A percentile compares a stretch with the other conserved stretches of the same genome.
Evolutionary conservation across 768 basidiomycete genomes (phyloP).

Genomic region (Rhodosporidiobolus sp.): DNA sequence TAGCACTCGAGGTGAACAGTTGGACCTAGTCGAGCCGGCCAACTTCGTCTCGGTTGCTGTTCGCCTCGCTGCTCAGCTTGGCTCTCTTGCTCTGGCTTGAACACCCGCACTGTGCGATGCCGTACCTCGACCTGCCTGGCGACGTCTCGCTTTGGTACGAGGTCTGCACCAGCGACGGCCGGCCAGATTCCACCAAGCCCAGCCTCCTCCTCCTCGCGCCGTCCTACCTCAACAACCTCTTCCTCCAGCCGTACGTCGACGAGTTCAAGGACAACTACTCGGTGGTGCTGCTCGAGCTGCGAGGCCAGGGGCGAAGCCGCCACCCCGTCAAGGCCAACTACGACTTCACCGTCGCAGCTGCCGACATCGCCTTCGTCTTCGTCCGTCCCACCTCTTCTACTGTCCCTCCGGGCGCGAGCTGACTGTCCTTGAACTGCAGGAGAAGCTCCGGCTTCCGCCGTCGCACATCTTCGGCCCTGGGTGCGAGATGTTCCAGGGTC

Average conservation of each 20-base stretch:
- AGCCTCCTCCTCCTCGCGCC: conserved; percentile 22
- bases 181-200: not conserved
- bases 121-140: conserved; percentile 1
- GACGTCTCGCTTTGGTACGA: conserved; percentile 28
- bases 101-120: not conserved
- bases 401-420: not conserved
- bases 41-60: too few species aligned
- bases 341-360: conserved; percentile 2
- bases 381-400: not conserved
- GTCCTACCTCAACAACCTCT: conserved; percentile 1
- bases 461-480: conserved; percentile 27
- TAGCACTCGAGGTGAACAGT: too few species aligned
- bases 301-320: conserved; percentile 3
- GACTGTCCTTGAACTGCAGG: not conserved
- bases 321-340: not conserved
- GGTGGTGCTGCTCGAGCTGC: conserved; percentile 4
- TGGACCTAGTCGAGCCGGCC: too few species aligned
- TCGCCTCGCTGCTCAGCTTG: too few species aligned
- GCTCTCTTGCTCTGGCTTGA: too few species aligned
- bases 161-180: conserved; percentile 1
- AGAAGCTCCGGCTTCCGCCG: conserved; percentile 16
- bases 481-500: conserved; percentile 3
- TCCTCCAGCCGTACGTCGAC: conserved; percentile 12
- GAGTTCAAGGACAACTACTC: conserved; percentile 9
- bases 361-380: conserved; percentile 18